phyloP scores from a whole-genome alignment of 2,329 filamentous ascomycete genomes.

The Zymoseptoria pseudotritici region DNA sequence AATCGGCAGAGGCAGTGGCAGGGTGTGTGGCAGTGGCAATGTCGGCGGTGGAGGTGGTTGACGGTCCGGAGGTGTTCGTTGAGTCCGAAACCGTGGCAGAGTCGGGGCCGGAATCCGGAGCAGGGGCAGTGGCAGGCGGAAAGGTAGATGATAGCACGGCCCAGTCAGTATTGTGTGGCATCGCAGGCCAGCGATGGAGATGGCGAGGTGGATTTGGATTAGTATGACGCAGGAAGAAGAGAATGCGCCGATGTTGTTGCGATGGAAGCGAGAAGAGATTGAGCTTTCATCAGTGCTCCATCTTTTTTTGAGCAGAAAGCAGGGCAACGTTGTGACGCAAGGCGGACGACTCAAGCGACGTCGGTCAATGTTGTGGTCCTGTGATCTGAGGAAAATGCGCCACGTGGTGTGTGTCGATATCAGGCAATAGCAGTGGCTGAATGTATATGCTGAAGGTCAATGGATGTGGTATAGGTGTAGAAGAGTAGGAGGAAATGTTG shows the following conservation, averaged over 20 bases:
- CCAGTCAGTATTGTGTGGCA: neutral
- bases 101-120: neutral
- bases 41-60: neutral
- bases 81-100: neutral
- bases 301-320: neutral
- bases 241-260: neutral
- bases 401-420: neutral
- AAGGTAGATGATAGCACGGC: neutral
- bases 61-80: neutral
- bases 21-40: neutral
- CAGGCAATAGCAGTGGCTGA: neutral
- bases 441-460: neutral
- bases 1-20: neutral
- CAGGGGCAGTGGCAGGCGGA: neutral
- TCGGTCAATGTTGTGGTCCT: neutral
- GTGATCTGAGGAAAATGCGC: neutral
- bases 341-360: neutral
- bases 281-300: neutral
- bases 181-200: neutral
- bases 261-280: neutral
- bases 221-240: neutral
- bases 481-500: neutral
- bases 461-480: neutral
- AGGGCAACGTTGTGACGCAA: neutral
- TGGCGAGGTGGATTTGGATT: neutral